phyloP scores from a whole-genome alignment of 192 early-diverging fungal genomes.

The Spizellomyces punctatus region DNA sequence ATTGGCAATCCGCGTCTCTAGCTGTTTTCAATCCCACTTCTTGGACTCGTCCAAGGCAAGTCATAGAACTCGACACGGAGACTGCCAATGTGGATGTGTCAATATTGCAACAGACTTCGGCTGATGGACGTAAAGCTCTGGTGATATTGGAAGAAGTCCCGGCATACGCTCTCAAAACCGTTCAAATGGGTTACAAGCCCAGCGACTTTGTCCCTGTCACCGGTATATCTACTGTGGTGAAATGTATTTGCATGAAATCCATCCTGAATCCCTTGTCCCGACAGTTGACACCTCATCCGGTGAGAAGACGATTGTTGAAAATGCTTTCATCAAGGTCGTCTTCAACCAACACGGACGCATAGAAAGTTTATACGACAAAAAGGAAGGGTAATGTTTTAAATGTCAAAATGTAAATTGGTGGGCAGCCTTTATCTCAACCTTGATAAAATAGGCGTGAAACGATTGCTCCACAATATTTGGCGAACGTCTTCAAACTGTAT shows the following conservation, averaged over 20 bases:
- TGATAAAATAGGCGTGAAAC: constrained; percentile 22
- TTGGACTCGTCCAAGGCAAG: constrained; percentile 29
- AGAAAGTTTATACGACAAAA: constrained; percentile 66
- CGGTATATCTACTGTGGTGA: constrained; percentile 4
- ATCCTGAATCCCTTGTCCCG: too few relatives aligned
- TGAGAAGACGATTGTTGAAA: constrained; percentile 33
- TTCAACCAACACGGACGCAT: constrained; percentile 79
- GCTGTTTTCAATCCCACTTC: constrained; percentile 46
- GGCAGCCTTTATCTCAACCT: constrained; percentile 11
- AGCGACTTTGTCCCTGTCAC: constrained; percentile 34
- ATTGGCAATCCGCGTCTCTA: background rate
- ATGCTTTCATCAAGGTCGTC: constrained; percentile 68
- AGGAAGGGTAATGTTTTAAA: constrained; percentile 42
- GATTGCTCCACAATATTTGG: constrained; percentile 53
- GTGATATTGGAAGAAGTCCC: background rate
- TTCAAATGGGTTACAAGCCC: constrained; percentile 28
- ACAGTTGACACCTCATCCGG: background rate
- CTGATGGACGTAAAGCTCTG: constrained; percentile 23
- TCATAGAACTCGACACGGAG: constrained; percentile 30
- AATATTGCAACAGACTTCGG: constrained; percentile 14
- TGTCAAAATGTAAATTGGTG: background rate
- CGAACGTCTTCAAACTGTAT: constrained; percentile 80
- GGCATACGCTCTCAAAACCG: constrained; percentile 15
- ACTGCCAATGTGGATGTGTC: background rate
- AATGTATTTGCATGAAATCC: too few relatives aligned